Percentiles rank a stretch among this genome's conserved stretches.
Conservation (phyloP, 352 stramenopile genomes). For the Phytophthora colocasiae region DNA sequence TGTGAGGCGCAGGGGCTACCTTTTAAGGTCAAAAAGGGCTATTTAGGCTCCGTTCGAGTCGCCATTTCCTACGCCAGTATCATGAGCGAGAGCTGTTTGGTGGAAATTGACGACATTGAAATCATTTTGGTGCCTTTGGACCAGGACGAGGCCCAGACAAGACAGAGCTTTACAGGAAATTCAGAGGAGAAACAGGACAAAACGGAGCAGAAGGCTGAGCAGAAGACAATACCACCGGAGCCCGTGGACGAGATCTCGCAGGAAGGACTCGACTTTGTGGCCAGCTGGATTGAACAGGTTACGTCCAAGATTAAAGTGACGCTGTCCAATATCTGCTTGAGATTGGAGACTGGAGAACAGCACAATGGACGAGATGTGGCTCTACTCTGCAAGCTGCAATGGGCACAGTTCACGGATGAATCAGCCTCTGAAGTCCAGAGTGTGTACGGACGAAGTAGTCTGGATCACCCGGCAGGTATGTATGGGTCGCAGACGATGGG, state of each 20-base stretch:
- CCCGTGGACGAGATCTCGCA: conserved; percentile 82
- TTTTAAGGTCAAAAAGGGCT: conserved; percentile 89
- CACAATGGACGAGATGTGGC: conserved; percentile 71
- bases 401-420: conserved; percentile 87
- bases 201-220: conserved; percentile 13
- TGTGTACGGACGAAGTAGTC: conserved; percentile 61
- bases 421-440: conserved; percentile 80
- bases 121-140: conserved; percentile 79
- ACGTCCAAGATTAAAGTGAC: conserved; percentile 92
- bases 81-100: conserved; percentile 88
- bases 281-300: conserved; percentile 91
- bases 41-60: conserved; percentile 84
- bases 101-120: conserved; percentile 90
- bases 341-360: conserved; percentile 72
- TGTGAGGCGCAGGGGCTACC: conserved; percentile 72
- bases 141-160: conserved; percentile 21
- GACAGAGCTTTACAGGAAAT: conserved; percentile 9
- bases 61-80: conserved; percentile 90
- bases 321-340: conserved; percentile 85
- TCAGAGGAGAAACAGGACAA: conserved; percentile 5
- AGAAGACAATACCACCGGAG: conserved; percentile 36
- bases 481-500: conserved; percentile 43
- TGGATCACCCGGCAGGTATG: conserved; percentile 38
- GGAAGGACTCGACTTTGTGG: conserved; percentile 91
- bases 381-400: conserved; percentile 78